Evolutionary conservation across 345 rosid genomes (phyloP).

Genomic region (Populus ilicifolia): DNA sequence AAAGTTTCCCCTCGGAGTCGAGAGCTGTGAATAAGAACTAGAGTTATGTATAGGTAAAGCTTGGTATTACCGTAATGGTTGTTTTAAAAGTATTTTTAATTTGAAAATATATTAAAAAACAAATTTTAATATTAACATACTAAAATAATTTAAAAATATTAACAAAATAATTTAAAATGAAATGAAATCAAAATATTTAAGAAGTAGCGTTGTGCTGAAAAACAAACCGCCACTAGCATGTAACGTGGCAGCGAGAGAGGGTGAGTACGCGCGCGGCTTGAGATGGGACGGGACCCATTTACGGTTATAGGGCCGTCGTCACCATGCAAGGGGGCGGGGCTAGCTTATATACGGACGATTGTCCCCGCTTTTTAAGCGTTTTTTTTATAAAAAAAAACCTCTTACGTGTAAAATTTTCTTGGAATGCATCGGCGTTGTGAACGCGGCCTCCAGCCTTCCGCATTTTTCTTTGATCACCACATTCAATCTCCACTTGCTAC

Average conservation of each 20-base stretch:
- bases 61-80: too few species aligned
- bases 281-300: slow-evolving; percentile 6
- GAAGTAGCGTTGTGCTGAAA: background rate
- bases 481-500: background rate
- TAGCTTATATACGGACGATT: background rate
- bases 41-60: too few species aligned
- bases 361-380: slow-evolving; percentile 15
- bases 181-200: background rate
- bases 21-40: too few species aligned
- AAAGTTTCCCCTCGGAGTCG: too few species aligned
- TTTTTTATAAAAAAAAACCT: background rate
- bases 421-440: background rate
- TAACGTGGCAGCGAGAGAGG: background rate
- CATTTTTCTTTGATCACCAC: background rate
- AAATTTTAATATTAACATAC: too few species aligned
- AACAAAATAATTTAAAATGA: background rate
- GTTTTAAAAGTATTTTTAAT: too few species aligned
- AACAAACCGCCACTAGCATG: background rate
- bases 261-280: background rate
- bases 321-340: background rate
- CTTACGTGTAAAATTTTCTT: too few species aligned
- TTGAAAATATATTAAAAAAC: too few species aligned
- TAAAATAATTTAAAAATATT: too few species aligned
- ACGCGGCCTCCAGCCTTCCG: background rate
- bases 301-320: slow-evolving; percentile 10